Base-by-base conservation (phyloP, 2,329 filamentous ascomycete species). In the Colletotrichum sp. region DNA sequence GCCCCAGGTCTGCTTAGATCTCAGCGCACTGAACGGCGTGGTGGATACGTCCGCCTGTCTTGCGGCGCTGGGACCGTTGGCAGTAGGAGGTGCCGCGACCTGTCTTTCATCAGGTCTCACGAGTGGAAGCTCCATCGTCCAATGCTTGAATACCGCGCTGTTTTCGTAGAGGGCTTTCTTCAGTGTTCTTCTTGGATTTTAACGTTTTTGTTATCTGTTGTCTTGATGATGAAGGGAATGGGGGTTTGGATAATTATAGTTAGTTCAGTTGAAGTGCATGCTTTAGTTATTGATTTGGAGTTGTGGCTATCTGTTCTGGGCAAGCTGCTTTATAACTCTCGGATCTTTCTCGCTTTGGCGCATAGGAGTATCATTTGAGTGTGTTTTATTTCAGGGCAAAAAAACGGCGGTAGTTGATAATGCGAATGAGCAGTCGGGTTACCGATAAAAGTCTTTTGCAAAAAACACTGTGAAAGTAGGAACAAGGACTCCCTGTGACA, bases 151-250 rank as follows among this genome's bases (percentile, higher is more conserved):
- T 52, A 52, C 43, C 43, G 43, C 43, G n/a, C n/a, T 52, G 6
- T 52, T 52, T 52, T 52, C n/a, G 2, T 52, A 52, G 38, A 48
- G 18, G 3, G 18, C 4, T n/a, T 7, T 8, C 16, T 43, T 1
- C 16, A 9, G 16, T 18, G 3, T n/a, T 18, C 6, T 6, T n/a
- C 5, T n/a, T 3, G 3, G 18, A 48, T 12, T 0, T 48, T 48
- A 4, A 48, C 12, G 3, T 12, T 8, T 2, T 43, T 13, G 10
- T 48, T 13, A 21, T 48, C 10, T 21, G 3, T 48, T 1, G 2
- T 21, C 10, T 48, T 21, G 1, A 2, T 21, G 1, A 21, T 48
- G 18, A 1, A n/a, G 6, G 4, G n/a, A 6, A 21, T 48, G 43
- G 4, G 6, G 2, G n/a, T 9, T 43, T 48, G n/a, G 6, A 7